phyloP scores from a whole-genome alignment of 345 rosid genomes.

The Microthlaspi erraticum region DNA sequence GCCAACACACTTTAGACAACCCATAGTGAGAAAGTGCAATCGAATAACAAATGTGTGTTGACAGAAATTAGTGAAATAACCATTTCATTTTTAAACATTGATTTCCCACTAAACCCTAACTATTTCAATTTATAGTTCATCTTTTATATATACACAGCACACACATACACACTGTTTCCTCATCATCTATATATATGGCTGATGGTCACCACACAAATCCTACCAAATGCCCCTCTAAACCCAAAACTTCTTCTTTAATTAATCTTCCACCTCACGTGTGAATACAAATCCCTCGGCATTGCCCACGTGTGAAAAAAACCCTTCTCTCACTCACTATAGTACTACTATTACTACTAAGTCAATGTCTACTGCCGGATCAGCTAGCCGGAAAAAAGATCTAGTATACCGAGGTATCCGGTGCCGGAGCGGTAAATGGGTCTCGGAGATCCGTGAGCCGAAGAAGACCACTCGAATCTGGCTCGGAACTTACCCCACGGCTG shows the following conservation, averaged over 20 bases:
- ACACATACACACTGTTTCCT: not conserved
- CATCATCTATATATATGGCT: conserved; percentile 29
- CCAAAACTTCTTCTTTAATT: conserved; percentile 26
- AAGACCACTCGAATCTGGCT: conserved; percentile 93
- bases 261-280: conserved; percentile 27
- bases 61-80: conserved; percentile 13
- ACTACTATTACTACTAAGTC: not conserved
- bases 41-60: conserved; percentile 10
- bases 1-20: conserved; percentile 27
- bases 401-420: conserved; percentile 69
- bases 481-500: conserved; percentile 77
- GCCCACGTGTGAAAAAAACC: conserved; percentile 43
- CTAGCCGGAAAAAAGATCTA: conserved; percentile 53
- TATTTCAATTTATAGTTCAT: not conserved
- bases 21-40: conserved; percentile 24
- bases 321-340: not conserved
- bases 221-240: conserved; percentile 31
- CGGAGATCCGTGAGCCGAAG: conserved; percentile 89
- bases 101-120: conserved; percentile 30
- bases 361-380: conserved; percentile 40
- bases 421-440: conserved; percentile 90
- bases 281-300: conserved; percentile 11
- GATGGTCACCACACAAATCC: conserved; percentile 45
- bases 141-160: not conserved
- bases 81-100: conserved; percentile 26